Evolutionary conservation across 495 filamentous ascomycete species (phyloP).

Genomic region (Penicillium desertorum): DNA sequence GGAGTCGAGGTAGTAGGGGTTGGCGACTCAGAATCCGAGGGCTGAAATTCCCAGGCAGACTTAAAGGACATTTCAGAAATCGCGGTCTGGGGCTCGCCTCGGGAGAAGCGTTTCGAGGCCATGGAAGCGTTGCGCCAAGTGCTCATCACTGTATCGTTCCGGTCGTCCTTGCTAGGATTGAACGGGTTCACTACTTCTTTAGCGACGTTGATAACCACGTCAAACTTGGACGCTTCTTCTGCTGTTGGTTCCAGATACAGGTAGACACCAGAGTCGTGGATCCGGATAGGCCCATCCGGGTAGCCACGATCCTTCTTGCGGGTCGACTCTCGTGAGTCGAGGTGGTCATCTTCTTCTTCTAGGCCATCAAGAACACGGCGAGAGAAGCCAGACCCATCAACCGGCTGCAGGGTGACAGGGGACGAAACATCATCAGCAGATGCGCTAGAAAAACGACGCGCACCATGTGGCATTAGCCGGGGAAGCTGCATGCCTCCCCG

Average conservation of each 20-base stretch:
- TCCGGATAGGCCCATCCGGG: conserved; percentile 86
- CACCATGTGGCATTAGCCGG: conserved; percentile 41
- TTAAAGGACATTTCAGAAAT: conserved; percentile 66
- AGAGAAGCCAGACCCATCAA: conserved; percentile 26
- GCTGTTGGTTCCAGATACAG: conserved; percentile 87
- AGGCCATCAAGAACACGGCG: conserved; percentile 40
- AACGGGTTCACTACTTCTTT: conserved; percentile 93
- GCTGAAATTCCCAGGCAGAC: conserved; percentile 63
- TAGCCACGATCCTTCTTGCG: conserved; percentile 69
- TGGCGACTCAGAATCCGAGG: conserved; percentile 33
- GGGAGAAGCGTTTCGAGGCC: conserved; percentile 42
- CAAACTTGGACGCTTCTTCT: conserved; percentile 81
- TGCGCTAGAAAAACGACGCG: conserved; percentile 24
- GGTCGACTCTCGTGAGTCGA: conserved; percentile 71
- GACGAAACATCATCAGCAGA: conserved; percentile 31
- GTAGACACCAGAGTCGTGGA: conserved; percentile 90
- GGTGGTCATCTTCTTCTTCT: conserved; percentile 75
- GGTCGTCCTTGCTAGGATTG: conserved; percentile 34
- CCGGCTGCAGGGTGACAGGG: conserved; percentile 27
- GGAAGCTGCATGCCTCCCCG: conserved; percentile 65
- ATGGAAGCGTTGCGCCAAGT: conserved; percentile 39
- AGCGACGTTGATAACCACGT: conserved; percentile 93
- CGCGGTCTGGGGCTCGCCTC: conserved; percentile 66
- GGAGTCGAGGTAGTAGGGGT: conserved; percentile 55
- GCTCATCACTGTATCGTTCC: conserved; percentile 42